A percentile compares a stretch with the other conserved stretches of the same genome.
phyloP scores from a whole-genome alignment of 257 asterid species.

The Phtheirospermum japonicum region DNA sequence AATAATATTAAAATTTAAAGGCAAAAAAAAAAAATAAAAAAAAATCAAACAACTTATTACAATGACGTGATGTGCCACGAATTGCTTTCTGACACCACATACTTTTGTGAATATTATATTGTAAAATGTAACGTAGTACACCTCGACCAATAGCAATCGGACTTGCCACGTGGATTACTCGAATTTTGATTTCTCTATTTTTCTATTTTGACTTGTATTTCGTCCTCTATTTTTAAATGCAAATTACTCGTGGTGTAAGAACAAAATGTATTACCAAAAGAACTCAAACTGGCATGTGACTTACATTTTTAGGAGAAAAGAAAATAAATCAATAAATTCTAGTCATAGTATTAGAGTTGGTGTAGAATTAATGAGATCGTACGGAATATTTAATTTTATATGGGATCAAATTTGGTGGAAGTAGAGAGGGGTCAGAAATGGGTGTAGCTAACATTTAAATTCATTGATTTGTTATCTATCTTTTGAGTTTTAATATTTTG shows the following conservation, averaged over 20 bases:
- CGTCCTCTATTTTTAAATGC: no score
- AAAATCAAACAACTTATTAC: conserved; percentile 43
- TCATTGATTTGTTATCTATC: neutral
- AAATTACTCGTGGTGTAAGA: neutral
- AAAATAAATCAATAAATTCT: neutral
- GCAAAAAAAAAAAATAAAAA: neutral
- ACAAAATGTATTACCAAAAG: neutral
- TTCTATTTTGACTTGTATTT: no score
- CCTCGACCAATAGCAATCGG: conserved; percentile 27
- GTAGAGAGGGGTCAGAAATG: neutral
- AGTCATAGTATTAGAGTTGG: neutral
- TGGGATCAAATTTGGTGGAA: neutral
- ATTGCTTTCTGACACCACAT: conserved; percentile 30
- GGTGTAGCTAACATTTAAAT: neutral
- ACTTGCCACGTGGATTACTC: no score
- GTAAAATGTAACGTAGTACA: neutral
- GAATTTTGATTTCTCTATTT: no score
- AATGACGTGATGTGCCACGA: conserved; percentile 34
- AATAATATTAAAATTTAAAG: neutral
- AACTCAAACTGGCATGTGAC: neutral
- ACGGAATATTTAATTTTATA: neutral
- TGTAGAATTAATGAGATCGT: neutral
- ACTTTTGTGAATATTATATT: neutral
- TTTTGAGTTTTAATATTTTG: neutral
- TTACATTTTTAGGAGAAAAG: neutral